Base-by-base conservation (phyloP, 768 basidiomycete genomes). In the Leccinum subtestaceum region DNA sequence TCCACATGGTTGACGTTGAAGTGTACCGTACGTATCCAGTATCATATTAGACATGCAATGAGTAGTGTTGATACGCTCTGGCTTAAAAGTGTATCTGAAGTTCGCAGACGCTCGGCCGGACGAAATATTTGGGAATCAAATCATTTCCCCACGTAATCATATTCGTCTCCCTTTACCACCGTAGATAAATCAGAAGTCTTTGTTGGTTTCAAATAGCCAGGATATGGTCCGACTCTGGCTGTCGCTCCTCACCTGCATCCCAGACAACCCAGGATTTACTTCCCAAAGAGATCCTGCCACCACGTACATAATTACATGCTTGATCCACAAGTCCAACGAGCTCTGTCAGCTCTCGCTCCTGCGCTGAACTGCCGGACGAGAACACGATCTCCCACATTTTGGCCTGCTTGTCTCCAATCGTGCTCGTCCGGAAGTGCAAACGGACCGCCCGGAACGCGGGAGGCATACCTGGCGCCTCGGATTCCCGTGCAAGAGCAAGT, bases 401-500 rank as follows among this genome's bases (percentile, higher is more conserved):
- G 17, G 5, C 40, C n/a, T 27, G 34, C 10, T n/a, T 29, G 21
- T 47, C 52, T 31, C 15, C 25, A 11, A 9, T 21, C 15, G 27
- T 2, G 11, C 23, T 34, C 31, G 31, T 19, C 27, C 15, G 52
- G 23, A 27, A 23, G 32, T 56, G 43, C 66, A 68, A 58, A n/a
- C 66, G 66, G 17, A 67, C 66, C 25, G 66, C 66, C 13, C 23
- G 45, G 29, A 67, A 67, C 15, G 15, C 21, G 23, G 21, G 53
- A 19, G 54, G n/a, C 5, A 29, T 34, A 19, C 46, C 13, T 19
- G 49, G 36, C 8, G 19, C 49, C n/a, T 51, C 56, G 5, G 55
- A 17, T 58, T 62, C 66, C 13, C 7, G 58, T 23, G 66, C 48
- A 27, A 72, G 61, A 19, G 68, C 68, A 52, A 70, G 59, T 4